Base-by-base conservation (phyloP, 345 rosid species). In the Capsella bursapastoris region DNA sequence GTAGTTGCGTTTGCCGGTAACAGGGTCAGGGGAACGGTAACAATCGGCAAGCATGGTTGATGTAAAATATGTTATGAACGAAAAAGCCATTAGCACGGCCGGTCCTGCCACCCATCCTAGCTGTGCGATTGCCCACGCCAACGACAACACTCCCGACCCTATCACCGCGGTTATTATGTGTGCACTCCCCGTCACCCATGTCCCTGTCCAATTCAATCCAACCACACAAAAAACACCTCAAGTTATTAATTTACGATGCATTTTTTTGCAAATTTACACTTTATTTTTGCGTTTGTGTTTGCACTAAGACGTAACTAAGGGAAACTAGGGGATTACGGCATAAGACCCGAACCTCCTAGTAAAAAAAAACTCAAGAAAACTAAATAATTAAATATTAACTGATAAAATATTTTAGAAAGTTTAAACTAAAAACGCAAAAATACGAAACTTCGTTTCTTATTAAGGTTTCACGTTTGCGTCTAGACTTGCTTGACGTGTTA, bases 141-240 rank as follows among this genome's bases (percentile, higher is more conserved):
- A 71, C 7, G 96, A 84, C 57, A 93, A 68, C 72, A 91, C 97
- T 15, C 98, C 98, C 22, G 94, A 91, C 7, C 96, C 98, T 15
- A 93, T 93, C 77, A 93, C 97, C 0, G 97, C 96, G 0, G 98
- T 93, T 40, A 93, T 93, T 35, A 93, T 93, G 73, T 93, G 98
- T 2, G 97, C 91, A 66, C 94, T 88, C 0, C 91, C 97, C 6
- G 93, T 88, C 6, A 87, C 15, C 92, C 92, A 84, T 27, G 94
- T 91, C 57, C 98, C 98, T 93, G 50, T 61, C 1, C 44, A 34
- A 29, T 57, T 72, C 15, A 31, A 18, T 52, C 25, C 25, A 8
- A 61, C 73, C 62, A 59, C 32, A 57, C 61, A 49, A 40, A 40
- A 13, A 22, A 22, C 25, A 22, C 48, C 22, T 40, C 18, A 49